Conservation (phyloP, 306 rosid species). For the Senna siamea region DNA sequence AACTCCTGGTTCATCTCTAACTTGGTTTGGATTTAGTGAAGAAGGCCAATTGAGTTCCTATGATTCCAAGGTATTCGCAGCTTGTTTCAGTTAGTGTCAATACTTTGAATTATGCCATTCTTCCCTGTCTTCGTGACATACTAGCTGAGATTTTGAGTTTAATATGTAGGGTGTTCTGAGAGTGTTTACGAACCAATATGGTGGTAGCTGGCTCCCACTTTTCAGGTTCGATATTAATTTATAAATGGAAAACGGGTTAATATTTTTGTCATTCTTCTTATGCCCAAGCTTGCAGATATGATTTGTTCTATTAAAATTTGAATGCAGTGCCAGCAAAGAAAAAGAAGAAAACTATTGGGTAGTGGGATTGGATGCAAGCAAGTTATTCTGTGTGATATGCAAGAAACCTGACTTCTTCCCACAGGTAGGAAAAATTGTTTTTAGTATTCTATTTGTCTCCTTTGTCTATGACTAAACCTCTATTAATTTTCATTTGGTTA, state of each 20-base stretch:
- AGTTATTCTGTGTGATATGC: slow-evolving; percentile 79
- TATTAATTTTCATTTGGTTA: slow-evolving; percentile 35
- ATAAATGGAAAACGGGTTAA: slow-evolving; percentile 14
- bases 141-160: slow-evolving; percentile 30
- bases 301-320: slow-evolving; percentile 34
- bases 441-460: slow-evolving; percentile 22
- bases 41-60: slow-evolving; percentile 82
- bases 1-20: slow-evolving; percentile 81
- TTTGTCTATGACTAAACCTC: slow-evolving; percentile 26
- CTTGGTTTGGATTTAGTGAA: slow-evolving; percentile 94
- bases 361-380: slow-evolving; percentile 78
- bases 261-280: neutral
- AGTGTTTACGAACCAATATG: slow-evolving; percentile 78
- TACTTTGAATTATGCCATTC: slow-evolving; percentile 14
- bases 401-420: slow-evolving; percentile 77
- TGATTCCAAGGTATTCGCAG: slow-evolving; percentile 77
- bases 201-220: slow-evolving; percentile 93
- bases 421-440: slow-evolving; percentile 54
- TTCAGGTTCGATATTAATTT: slow-evolving; percentile 70
- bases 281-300: slow-evolving; percentile 2
- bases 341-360: slow-evolving; percentile 89
- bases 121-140: slow-evolving; percentile 21
- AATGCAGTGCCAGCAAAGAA: slow-evolving; percentile 77
- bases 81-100: slow-evolving; percentile 22
- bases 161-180: slow-evolving; percentile 77